phyloP scores from a whole-genome alignment of 202 grass and related monocot species.

The Bolboschoenoplectus hybrid region DNA sequence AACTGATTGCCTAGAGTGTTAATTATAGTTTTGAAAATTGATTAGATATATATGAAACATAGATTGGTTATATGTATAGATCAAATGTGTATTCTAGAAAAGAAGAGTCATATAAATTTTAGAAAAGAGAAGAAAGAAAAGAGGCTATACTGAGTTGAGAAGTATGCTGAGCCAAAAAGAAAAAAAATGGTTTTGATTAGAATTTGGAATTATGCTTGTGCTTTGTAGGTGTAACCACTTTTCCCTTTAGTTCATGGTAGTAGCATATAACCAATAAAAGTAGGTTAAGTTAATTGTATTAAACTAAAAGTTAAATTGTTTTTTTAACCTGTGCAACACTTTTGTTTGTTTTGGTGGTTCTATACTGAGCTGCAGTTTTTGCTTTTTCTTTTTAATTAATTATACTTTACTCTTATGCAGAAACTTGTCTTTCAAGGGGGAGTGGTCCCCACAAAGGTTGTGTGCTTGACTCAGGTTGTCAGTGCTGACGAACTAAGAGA shows the following conservation, averaged over 20 bases:
- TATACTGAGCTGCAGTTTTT: not conserved
- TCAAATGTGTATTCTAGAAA: not conserved
- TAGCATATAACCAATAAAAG: too few relatives aligned
- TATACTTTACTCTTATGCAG: slow-evolving; percentile 42
- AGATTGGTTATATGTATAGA: too few relatives aligned
- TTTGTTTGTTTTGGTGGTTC: not conserved
- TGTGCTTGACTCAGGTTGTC: slow-evolving; percentile 87
- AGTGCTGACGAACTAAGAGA: slow-evolving; percentile 80
- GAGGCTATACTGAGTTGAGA: not conserved
- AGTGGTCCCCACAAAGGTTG: slow-evolving; percentile 73
- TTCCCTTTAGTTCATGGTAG: not conserved
- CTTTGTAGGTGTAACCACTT: not conserved
- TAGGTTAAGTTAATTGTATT: not conserved
- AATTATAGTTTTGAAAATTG: not conserved
- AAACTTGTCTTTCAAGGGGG: slow-evolving; percentile 86
- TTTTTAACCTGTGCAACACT: slow-evolving; percentile 1
- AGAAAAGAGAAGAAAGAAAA: not conserved
- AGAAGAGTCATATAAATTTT: not conserved
- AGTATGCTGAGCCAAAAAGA: not conserved
- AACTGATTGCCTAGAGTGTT: not conserved
- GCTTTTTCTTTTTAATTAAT: slow-evolving; percentile 23
- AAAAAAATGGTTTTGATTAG: not conserved
- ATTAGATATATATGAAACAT: too few relatives aligned
- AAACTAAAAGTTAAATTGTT: not conserved
- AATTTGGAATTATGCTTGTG: not conserved